These are phyloP conservation scores for Clarireedia monteithiana DNA, from an alignment of 2,329 filamentous ascomycete species.

Conservation along the genomic window DNA sequence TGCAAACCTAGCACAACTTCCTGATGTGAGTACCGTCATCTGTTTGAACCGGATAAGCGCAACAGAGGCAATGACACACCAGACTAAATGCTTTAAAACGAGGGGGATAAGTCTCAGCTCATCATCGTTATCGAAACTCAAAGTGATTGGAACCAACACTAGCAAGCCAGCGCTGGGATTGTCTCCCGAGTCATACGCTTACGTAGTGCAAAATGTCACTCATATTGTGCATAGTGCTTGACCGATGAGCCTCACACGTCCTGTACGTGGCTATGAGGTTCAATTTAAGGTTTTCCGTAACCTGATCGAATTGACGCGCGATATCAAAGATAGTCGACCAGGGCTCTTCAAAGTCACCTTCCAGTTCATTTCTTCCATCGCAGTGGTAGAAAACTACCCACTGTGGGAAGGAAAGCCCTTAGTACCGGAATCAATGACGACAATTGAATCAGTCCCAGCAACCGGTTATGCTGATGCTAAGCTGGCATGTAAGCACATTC, in stretches of 20 bases:
- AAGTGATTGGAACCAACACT: slow-evolving; percentile 35
- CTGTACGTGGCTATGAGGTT: slow-evolving; percentile 33
- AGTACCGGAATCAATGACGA: slow-evolving; percentile 38
- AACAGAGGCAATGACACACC: background rate
- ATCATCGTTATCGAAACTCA: slow-evolving; percentile 30
- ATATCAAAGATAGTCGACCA: background rate
- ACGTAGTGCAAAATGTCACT: slow-evolving; percentile 34
- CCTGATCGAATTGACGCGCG: background rate
- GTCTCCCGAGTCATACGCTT: slow-evolving; percentile 29
- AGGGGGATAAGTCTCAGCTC: slow-evolving; percentile 22
- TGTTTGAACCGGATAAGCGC: background rate
- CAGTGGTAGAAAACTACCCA: slow-evolving; percentile 30
- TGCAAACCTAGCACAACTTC: background rate
- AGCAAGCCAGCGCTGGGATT: background rate
- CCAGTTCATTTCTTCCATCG: slow-evolving; percentile 37
- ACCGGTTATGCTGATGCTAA: slow-evolving; percentile 48
- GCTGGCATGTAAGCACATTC: slow-evolving; percentile 41
- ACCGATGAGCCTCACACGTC: slow-evolving; percentile 39
- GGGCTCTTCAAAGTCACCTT: slow-evolving; percentile 26
- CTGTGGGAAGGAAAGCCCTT: slow-evolving; percentile 23
- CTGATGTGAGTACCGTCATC: background rate
- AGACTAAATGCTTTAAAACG: background rate
- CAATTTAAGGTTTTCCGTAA: slow-evolving; percentile 40
- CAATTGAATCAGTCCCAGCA: slow-evolving; percentile 34
- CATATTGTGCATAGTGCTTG: slow-evolving; percentile 46